Evolutionary conservation across 2,329 filamentous ascomycete genomes (phyloP).

Genomic region (Penicillium sp.): DNA sequence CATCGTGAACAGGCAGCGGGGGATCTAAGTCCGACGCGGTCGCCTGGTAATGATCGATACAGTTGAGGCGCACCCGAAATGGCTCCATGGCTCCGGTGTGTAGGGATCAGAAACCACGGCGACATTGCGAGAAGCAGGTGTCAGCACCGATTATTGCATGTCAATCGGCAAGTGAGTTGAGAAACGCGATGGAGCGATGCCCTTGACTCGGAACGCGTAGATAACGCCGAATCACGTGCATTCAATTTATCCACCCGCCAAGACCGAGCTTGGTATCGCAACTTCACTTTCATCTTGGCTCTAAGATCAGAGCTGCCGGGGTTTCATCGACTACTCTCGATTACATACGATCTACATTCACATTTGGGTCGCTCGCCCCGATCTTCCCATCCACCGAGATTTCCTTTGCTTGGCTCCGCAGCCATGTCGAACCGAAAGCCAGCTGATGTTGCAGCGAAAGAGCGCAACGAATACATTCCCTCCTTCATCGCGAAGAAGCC

Average conservation of each 20-base stretch:
- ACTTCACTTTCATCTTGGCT: conserved; percentile 10
- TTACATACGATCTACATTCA: background rate
- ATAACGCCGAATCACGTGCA: conserved; percentile 35
- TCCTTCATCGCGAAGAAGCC: conserved; percentile 97
- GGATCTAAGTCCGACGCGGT: conserved; percentile 79
- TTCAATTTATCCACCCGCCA: conserved; percentile 7
- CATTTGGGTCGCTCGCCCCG: background rate
- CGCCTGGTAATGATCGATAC: conserved; percentile 91
- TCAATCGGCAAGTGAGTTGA: background rate
- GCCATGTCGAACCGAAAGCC: conserved; percentile 51
- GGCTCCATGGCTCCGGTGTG: conserved; percentile 58
- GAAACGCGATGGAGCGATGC: conserved; percentile 5
- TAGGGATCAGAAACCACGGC: conserved; percentile 24
- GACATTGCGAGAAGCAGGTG: conserved; percentile 22
- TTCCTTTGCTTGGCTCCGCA: background rate
- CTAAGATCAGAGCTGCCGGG: conserved; percentile 1
- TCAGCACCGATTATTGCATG: conserved; percentile 4
- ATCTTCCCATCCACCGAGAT: background rate
- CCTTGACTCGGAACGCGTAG: conserved; percentile 20
- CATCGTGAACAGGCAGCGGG: conserved; percentile 67
- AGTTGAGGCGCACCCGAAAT: conserved; percentile 91
- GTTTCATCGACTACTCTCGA: background rate
- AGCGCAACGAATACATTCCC: conserved; percentile 98
- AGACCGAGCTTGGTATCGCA: conserved; percentile 2
- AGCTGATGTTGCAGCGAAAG: conserved; percentile 64